Percentiles rank a stretch among this genome's conserved stretches.
Evolutionary conservation across 768 basidiomycete genomes (phyloP).

Genomic region (Gymnopilus junonius): DNA sequence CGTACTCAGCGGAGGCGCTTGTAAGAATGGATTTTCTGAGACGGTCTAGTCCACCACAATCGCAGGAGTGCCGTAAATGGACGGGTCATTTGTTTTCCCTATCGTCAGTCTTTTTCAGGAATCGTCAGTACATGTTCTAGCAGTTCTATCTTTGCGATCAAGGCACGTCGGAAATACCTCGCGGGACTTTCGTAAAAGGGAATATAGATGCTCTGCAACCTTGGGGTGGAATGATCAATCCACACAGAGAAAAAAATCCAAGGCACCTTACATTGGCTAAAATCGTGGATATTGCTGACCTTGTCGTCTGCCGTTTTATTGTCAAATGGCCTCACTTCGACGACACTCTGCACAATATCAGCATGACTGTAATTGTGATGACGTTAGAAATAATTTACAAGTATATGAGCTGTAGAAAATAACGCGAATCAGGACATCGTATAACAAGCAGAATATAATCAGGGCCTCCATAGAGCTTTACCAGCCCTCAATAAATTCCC

Average conservation of each 20-base stretch:
- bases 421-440: not conserved
- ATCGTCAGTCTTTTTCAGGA: not conserved
- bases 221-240: no score
- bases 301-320: not conserved
- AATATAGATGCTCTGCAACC: not conserved
- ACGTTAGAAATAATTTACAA: not conserved
- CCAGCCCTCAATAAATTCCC: slow-evolving; percentile 41
- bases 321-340: not conserved
- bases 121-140: not conserved
- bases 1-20: not conserved
- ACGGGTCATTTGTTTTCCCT: not conserved
- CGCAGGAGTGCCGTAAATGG: not conserved
- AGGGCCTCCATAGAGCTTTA: slow-evolving; percentile 28
- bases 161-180: not conserved
- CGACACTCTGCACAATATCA: not conserved
- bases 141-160: not conserved
- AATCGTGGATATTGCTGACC: not conserved
- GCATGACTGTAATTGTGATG: not conserved
- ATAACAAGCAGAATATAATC: not conserved
- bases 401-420: not conserved
- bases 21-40: not conserved
- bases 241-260: not conserved
- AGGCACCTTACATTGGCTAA: not conserved
- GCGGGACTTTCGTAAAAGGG: not conserved
- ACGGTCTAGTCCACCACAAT: not conserved